These are phyloP conservation scores for Hyparrhenia diplandra DNA, from an alignment of 176 grass and related monocot species.

Conservation along the genomic window DNA sequence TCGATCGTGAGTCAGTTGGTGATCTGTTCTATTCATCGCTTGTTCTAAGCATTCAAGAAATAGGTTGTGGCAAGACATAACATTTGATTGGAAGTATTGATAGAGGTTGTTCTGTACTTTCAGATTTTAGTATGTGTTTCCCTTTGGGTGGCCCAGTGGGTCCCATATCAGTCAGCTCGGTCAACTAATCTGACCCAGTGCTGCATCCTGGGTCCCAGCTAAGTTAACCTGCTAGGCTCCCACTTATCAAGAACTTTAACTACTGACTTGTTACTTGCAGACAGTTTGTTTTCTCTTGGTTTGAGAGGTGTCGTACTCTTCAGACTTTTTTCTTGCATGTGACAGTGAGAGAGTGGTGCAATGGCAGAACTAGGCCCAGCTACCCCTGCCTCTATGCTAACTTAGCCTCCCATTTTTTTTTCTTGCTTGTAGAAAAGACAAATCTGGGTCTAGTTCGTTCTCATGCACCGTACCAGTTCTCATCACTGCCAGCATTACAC, in stretches of 20 bases:
- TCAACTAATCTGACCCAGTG: constrained; percentile 31
- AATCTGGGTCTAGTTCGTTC: no score
- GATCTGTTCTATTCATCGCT: not conserved
- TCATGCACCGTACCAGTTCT: no score
- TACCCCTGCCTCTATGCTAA: not conserved
- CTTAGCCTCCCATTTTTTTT: no score
- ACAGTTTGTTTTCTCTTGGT: constrained; percentile 13
- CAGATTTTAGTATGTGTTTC: not conserved
- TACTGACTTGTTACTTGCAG: constrained; percentile 7
- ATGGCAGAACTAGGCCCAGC: not conserved
- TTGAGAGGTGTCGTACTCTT: constrained; percentile 21
- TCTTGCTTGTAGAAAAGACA: no score
- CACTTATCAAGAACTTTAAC: constrained; percentile 16
- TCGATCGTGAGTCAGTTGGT: not conserved
- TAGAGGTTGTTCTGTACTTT: not conserved
- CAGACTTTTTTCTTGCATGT: constrained; percentile 32
- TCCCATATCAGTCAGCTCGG: not conserved
- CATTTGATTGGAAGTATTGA: not conserved
- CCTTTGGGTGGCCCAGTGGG: not conserved
- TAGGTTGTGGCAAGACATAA: not conserved
- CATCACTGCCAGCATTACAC: no score
- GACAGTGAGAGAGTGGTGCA: constrained; percentile 3
- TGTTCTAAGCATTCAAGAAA: not conserved
- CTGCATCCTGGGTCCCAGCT: constrained; percentile 27
- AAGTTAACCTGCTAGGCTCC: constrained; percentile 5